Base-by-base conservation (phyloP, 2,329 filamentous ascomycete genomes). In the Sphaceloma murrayae region DNA sequence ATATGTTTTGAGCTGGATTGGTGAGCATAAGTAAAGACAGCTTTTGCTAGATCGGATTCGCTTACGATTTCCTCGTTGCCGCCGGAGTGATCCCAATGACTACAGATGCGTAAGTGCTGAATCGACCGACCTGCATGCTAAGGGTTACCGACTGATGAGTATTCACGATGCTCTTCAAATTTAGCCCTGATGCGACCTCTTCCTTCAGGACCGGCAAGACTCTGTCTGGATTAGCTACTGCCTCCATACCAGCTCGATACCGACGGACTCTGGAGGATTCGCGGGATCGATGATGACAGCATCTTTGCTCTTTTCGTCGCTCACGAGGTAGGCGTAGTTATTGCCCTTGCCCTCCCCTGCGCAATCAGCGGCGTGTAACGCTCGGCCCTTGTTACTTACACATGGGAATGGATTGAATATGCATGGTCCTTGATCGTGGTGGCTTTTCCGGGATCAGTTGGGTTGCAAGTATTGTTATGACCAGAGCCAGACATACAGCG, bases 61-160 rank as follows among this genome's bases (percentile, higher is more conserved):
- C 69, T 57, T 66, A 88, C 85, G 51, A 94, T 73, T 55, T 87
- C 79, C 46, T 75, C 73, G 62, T 98, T 98, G 6, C 91, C 91
- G 51, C 91, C 91, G 1, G 91, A 82, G 64, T 98, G 91, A 54
- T 98, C 91, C 71, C 81, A 82, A 61, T 98, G 91, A 60, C 88
- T 94, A 49, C 39, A n/a, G 14, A 52, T 27, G 9, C 9, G 13
- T 40, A 3, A 19, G 4, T 49, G 11, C 40, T 13, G 10, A 9
- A 18, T 32, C 4, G 30, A 3, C 27, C 14, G 5, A 11, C 8
- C n/a, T 6, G 14, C 9, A 34, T 11, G 10, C 11, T 14, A 3
- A 24, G 26, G 34, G 84, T 64, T 69, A 94, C n/a, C n/a, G n/a
- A n/a, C 88, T 96, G 89, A 58, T 98, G 91, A 1, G 91, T 98